Evolutionary conservation across 208 protist species (phyloP).

Genomic region (Angomonas deanei): DNA sequence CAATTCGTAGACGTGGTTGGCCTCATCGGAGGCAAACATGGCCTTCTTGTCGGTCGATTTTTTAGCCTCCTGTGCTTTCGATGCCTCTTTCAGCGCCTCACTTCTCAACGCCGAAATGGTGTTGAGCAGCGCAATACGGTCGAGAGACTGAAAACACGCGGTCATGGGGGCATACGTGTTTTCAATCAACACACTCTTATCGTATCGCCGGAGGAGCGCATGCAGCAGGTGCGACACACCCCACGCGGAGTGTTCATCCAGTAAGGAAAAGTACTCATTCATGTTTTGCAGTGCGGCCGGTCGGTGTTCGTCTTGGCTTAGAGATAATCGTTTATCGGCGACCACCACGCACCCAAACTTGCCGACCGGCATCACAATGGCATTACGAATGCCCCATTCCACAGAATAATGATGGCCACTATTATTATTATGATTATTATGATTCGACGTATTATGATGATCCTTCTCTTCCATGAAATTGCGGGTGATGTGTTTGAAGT

Average conservation of each 20-base stretch:
- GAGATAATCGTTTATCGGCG: constrained; percentile 37
- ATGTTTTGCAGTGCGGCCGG: neutral
- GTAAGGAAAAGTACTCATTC: constrained; percentile 28
- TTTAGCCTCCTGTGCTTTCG: neutral
- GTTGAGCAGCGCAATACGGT: neutral
- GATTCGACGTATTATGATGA: neutral
- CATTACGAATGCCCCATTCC: constrained; percentile 3
- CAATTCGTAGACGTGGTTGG: neutral
- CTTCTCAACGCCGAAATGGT: neutral
- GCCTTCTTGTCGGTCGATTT: neutral
- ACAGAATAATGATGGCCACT: neutral
- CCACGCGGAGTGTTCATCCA: constrained; percentile 74
- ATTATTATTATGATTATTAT: no score
- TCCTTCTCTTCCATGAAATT: neutral
- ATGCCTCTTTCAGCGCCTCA: neutral
- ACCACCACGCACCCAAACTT: constrained; percentile 40
- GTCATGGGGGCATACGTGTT: constrained; percentile 23
- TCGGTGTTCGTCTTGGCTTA: neutral
- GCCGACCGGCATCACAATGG: constrained; percentile 3
- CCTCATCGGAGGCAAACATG: neutral
- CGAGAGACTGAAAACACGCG: neutral
- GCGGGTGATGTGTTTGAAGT: constrained; percentile 27
- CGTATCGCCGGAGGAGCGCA: constrained; percentile 51
- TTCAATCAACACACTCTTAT: constrained; percentile 41
- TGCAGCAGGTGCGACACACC: constrained; percentile 40